Evolutionary conservation across 371 early-diverging fungal genomes (phyloP), one percentile per base, ranked within the genome.

Genomic region (Mortierella sp.): DNA sequence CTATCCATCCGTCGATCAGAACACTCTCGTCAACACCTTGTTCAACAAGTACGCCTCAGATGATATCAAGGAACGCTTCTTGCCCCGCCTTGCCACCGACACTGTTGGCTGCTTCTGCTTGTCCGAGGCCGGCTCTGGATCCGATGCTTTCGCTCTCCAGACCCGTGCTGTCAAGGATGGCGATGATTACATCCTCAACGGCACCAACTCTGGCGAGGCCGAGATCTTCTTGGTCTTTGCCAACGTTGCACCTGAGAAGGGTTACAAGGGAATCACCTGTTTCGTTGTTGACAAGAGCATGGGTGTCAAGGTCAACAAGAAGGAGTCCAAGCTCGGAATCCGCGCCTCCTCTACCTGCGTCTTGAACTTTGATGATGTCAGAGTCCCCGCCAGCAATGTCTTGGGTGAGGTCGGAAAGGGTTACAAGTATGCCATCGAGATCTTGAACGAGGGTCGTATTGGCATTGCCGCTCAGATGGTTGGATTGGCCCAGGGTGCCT

Each of bases 401-500:
- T 84, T 99, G 28, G 99, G 99, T 50, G 95, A 97, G 77, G 87
- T 96, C 64, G 98, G 98, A 67, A 92, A 97, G 88, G 99, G 99
- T 38, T 99, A 99, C 95, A 98, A 97, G 88, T 97, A 96, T 71
- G 98, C 98, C 64, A 99, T 99, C 72, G 97, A 97, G 85, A 97
- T 97, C 62, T 88, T 99, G 74, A 98, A 99, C 87, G 98, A 98
- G 86, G 98, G 98, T 22, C 95, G 98, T 84, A 96, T 99, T 62
- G 99, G 99, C 78, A 98, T 98, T 86, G 97, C 98, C 52, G 98
- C 98, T 43, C 98, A 98, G 86, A 98, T 98, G 99, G 83, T 98
- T 58, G 99, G 99, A 67, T 84, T 97, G 52, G 98, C 98, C 21
- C 98, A 98, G 86, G 98, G 98, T 36, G 97, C 93, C 32, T 94